Conservation (phyloP, 1,284 basidiomycete species). For the Austropuccinia psidii region DNA sequence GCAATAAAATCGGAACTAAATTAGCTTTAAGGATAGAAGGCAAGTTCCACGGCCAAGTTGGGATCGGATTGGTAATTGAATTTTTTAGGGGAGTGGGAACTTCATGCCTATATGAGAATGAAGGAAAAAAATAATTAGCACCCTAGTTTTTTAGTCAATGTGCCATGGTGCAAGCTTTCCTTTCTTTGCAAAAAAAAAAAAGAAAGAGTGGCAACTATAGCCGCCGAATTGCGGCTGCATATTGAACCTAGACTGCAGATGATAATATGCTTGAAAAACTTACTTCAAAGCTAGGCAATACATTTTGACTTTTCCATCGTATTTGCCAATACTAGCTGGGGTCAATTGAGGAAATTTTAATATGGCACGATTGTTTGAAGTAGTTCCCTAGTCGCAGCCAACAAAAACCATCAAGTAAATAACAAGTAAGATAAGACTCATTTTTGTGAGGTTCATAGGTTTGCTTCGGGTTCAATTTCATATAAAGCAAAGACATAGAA, state of each 20-base stretch:
- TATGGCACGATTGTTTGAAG: conserved; percentile 31
- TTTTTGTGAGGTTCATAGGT: not conserved
- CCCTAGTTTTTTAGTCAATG: not conserved
- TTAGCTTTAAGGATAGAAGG: not conserved
- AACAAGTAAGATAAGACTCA: not conserved
- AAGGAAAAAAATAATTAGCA: not conserved
- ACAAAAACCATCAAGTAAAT: not conserved
- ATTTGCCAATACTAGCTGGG: not conserved
- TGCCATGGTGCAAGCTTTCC: not conserved
- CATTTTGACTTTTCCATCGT: not conserved
- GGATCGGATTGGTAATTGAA: conserved; percentile 35
- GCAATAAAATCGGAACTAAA: not conserved
- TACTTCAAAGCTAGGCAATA: conserved; percentile 34
- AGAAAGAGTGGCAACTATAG: not conserved
- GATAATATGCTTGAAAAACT: not conserved
- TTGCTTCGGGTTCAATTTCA: not conserved
- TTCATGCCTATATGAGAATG: conserved; percentile 1
- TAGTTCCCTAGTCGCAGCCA: conserved; percentile 31
- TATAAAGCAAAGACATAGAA: too few species aligned
- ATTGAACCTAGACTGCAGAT: not conserved
- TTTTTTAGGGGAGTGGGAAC: not conserved
- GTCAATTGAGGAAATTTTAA: conserved; percentile 11
- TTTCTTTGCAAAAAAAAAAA: not conserved
- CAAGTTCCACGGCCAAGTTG: not conserved
- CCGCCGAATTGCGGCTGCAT: not conserved